Conservation (phyloP, 257 asterid species). For the Nicotiana paniculata region DNA sequence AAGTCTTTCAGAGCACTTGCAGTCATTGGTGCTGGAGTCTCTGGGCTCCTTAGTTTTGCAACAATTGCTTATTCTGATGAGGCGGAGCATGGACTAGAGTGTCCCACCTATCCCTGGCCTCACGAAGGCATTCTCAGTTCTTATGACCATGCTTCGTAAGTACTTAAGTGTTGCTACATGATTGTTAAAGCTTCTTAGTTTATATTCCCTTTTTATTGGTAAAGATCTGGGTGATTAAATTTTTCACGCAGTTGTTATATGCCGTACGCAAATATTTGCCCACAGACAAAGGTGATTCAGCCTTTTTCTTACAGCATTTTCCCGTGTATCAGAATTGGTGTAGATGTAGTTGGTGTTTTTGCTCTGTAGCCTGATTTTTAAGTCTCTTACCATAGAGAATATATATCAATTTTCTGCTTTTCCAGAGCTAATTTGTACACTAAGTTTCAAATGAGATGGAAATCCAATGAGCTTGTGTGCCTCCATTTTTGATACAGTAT, state of each 20-base stretch:
- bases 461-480: not conserved
- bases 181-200: not conserved
- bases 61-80: conserved; percentile 51
- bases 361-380: not conserved
- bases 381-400: not conserved
- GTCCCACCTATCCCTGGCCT: conserved; percentile 66
- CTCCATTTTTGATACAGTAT: conserved; percentile 32
- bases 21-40: conserved; percentile 48
- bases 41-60: conserved; percentile 47
- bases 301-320: not conserved
- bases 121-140: conserved; percentile 63
- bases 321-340: not conserved
- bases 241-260: not conserved
- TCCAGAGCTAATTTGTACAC: not conserved
- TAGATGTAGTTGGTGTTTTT: not conserved
- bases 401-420: not conserved
- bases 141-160: conserved; percentile 70
- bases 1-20: conserved; percentile 35
- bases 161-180: not conserved
- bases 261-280: not conserved
- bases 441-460: not conserved
- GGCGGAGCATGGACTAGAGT: conserved; percentile 60
- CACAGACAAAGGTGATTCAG: not conserved
- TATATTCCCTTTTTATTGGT: not conserved
- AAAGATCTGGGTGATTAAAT: not conserved